phyloP scores from a whole-genome alignment of 2,329 filamentous ascomycete genomes.

The Calonectria naviculata region DNA sequence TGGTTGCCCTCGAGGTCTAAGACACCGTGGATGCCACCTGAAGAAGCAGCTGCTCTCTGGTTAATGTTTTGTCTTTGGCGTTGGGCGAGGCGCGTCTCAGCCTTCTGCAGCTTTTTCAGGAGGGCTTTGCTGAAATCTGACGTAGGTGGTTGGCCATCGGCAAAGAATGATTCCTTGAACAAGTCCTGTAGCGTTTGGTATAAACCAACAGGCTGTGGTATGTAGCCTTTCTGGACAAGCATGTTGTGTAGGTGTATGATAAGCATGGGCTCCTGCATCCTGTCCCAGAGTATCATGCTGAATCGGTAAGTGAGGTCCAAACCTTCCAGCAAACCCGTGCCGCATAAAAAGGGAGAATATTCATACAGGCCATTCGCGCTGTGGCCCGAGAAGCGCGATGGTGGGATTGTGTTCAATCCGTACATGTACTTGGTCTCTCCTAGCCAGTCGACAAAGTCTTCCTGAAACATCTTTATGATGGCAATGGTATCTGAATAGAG shows the following conservation, averaged over 20 bases:
- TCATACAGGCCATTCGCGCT: constrained; percentile 59
- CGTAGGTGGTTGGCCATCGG: constrained; percentile 16
- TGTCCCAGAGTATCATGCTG: constrained; percentile 49
- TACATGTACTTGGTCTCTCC: constrained; percentile 28
- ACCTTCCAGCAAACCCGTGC: constrained; percentile 55
- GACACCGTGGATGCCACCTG: not conserved
- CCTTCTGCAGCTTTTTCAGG: not conserved
- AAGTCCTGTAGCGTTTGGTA: constrained; percentile 40
- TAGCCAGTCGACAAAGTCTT: constrained; percentile 30
- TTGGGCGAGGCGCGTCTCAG: not conserved
- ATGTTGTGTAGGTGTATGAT: constrained; percentile 61
- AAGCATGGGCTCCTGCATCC: constrained; percentile 50
- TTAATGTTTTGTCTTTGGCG: not conserved
- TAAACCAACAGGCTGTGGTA: constrained; percentile 47
- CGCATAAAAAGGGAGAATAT: constrained; percentile 61
- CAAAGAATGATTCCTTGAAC: constrained; percentile 26
- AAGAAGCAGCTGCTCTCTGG: not conserved
- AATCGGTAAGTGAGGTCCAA: constrained; percentile 52
- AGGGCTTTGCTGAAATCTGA: constrained; percentile 21
- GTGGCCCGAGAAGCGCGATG: constrained; percentile 53
- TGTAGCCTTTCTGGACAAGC: constrained; percentile 53
- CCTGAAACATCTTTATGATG: constrained; percentile 13
- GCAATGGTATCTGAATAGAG: not conserved
- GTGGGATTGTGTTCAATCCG: constrained; percentile 41
- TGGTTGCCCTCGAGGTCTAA: constrained; percentile 26